Evolutionary conservation across 2,329 filamentous ascomycete genomes (phyloP), one percentile per base, ranked within the genome.

Genomic region (Nannizziopsis barbatae): DNA sequence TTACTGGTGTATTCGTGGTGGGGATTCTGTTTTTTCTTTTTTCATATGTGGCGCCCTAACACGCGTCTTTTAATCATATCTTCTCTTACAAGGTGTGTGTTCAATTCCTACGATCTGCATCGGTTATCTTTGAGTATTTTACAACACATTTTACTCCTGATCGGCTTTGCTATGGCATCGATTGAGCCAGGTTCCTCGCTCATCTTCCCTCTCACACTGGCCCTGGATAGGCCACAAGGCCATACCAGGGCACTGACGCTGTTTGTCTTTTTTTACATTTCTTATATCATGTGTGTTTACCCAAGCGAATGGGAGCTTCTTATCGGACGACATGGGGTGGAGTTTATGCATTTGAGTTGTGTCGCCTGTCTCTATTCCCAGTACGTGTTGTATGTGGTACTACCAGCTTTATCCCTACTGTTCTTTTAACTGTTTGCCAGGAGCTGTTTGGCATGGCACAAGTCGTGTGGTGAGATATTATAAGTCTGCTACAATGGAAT

Each of bases 271-370:
- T 45, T 15, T 31, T 36, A 39, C 36, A 14, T 48, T 48, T 38
- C 31, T 31, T 38, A 33, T 44, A 12, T 18, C 42, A 43, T 49
- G 14, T 40, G 12, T 31, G 31, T 43, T 20, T 38, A 31, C 46
- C 39, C 32, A 32, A 10, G 18, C 17, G 17, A 32, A 43, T 37
- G 41, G 39, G 31, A 17, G 32, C 14, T 48, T 30, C 35, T 32
- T 38, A 47, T 38, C 18, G 31, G 27, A 49, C 17, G 41, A 49
- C 31, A 49, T 49, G 46, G 46, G 42, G 42, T 40, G 41, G 41
- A 39, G 47, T 47, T 42, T 27, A 44, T 50, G 58, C 56, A 61
- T 62, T 61, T 60, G 62, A 59, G 58, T 64, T 58, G 57, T 58
- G 59, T 49, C 54, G n/a, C 52, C 47, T 45, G 57, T 52, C 45